These are phyloP conservation scores for Stemphylium beticola DNA, from an alignment of 2,329 filamentous ascomycete species.

Conservation along the genomic window DNA sequence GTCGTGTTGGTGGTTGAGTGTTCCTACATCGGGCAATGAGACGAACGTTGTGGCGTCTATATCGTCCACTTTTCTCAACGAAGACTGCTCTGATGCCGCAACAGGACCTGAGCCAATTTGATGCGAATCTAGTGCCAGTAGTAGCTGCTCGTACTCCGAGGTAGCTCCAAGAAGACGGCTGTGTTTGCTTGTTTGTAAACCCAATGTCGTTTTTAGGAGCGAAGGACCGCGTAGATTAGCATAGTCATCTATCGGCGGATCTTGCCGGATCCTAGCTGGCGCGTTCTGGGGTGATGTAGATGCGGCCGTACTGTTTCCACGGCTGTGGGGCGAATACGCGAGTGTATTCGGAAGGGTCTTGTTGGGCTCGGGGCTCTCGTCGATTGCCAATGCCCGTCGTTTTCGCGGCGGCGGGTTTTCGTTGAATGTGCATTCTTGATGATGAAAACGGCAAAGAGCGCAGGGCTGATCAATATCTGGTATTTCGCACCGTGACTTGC, in stretches of 20 bases:
- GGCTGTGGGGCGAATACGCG: neutral
- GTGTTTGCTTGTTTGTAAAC: conserved; percentile 42
- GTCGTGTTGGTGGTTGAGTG: conserved; percentile 38
- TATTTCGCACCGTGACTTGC: conserved; percentile 71
- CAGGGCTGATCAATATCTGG: conserved; percentile 70
- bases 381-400: conserved; percentile 58
- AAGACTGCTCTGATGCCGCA: conserved; percentile 17
- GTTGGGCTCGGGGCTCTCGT: conserved; percentile 11
- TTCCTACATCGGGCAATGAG: conserved; percentile 33
- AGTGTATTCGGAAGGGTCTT: neutral
- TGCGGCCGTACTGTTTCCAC: neutral
- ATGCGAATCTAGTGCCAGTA: conserved; percentile 30
- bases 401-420: conserved; percentile 73
- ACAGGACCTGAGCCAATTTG: conserved; percentile 11
- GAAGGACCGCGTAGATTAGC: conserved; percentile 43
- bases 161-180: conserved; percentile 38
- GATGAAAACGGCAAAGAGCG: conserved; percentile 69
- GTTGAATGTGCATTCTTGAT: conserved; percentile 71
- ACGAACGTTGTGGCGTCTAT: conserved; percentile 33
- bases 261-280: conserved; percentile 26
- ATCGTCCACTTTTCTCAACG: conserved; percentile 34
- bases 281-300: conserved; percentile 17
- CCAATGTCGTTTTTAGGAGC: conserved; percentile 44
- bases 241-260: conserved; percentile 40
- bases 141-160: conserved; percentile 36